Conservation (phyloP, 2,329 filamentous ascomycete genomes). For the Trichoderma koningii region DNA sequence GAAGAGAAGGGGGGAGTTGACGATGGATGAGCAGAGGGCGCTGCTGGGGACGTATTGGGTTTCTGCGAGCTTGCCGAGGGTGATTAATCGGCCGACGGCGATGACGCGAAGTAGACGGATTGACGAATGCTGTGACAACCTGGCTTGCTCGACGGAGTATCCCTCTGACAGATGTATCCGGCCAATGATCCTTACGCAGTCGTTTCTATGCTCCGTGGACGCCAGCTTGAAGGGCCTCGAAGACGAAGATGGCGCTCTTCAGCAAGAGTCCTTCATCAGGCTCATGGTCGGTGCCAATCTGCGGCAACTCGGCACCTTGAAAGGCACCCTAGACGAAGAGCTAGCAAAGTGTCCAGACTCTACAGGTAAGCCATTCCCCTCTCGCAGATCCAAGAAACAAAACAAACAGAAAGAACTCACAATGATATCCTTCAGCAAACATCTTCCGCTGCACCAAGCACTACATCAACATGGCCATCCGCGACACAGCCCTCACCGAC, state of each 20-base stretch:
- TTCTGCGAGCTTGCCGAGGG: background rate
- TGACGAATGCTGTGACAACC: conserved; percentile 14
- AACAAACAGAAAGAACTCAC: background rate
- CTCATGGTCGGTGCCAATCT: conserved; percentile 14
- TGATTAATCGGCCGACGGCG: background rate
- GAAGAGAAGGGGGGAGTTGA: background rate
- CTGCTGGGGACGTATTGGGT: conserved; percentile 26
- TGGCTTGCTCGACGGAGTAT: conserved; percentile 24
- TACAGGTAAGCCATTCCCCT: background rate
- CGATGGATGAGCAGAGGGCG: conserved; percentile 22
- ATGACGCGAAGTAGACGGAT: conserved; percentile 16
- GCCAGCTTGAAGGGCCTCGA: conserved; percentile 14
- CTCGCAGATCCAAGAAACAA: background rate
- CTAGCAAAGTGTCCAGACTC: conserved; percentile 1
- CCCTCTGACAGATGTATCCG: conserved; percentile 26
- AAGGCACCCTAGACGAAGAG: background rate
- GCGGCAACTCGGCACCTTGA: conserved; percentile 7
- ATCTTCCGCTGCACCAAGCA: conserved; percentile 12
- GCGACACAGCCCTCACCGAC: conserved; percentile 12
- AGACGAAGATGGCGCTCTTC: background rate
- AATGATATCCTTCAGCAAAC: background rate
- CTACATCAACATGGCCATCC: conserved; percentile 25
- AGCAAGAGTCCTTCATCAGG: background rate
- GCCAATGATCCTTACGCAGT: conserved; percentile 12
- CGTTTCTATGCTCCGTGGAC: conserved; percentile 10